Percentiles rank a stretch among this genome's conserved stretches.
Evolutionary conservation across 495 filamentous ascomycete species (phyloP).

Genomic region (Bacidia rubella): DNA sequence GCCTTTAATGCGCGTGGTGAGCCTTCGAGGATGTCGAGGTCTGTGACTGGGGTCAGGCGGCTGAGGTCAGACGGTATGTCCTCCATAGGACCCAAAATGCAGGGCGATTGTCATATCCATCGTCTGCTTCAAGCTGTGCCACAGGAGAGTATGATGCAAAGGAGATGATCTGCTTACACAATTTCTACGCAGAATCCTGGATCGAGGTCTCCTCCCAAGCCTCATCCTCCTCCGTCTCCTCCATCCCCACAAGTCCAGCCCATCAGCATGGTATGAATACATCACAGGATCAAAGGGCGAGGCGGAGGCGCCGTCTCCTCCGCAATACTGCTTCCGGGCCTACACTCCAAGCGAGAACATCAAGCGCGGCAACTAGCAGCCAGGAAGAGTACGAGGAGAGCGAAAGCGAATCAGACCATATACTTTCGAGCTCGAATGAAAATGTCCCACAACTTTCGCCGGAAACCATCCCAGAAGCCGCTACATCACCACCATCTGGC

Average conservation of each 20-base stretch:
- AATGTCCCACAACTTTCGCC: constrained; percentile 19
- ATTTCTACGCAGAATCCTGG: constrained; percentile 73
- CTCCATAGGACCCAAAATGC: neutral
- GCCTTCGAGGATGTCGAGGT: constrained; percentile 13
- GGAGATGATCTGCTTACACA: constrained; percentile 38
- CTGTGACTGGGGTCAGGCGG: constrained; percentile 17
- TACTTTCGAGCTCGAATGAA: constrained; percentile 78
- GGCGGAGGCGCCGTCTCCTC: constrained; percentile 40
- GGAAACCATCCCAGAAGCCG: constrained; percentile 11
- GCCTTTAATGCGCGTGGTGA: neutral
- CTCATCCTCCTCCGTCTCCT: constrained; percentile 83
- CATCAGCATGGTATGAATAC: constrained; percentile 75
- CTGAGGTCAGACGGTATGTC: constrained; percentile 20
- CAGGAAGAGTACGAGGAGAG: constrained; percentile 85
- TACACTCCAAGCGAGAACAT: constrained; percentile 15
- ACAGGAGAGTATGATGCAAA: constrained; percentile 2
- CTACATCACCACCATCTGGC: constrained; percentile 13
- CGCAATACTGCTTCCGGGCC: constrained; percentile 19
- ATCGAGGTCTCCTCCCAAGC: constrained; percentile 88
- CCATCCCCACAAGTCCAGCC: constrained; percentile 63
- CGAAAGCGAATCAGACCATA: constrained; percentile 69
- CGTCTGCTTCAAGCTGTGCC: neutral
- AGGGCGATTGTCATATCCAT: neutral
- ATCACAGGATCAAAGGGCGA: constrained; percentile 33
- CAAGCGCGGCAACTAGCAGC: constrained; percentile 52